These are phyloP conservation scores for Plenodomus lindquistii DNA, from an alignment of 2,329 filamentous ascomycete species.

Conservation along the genomic window DNA sequence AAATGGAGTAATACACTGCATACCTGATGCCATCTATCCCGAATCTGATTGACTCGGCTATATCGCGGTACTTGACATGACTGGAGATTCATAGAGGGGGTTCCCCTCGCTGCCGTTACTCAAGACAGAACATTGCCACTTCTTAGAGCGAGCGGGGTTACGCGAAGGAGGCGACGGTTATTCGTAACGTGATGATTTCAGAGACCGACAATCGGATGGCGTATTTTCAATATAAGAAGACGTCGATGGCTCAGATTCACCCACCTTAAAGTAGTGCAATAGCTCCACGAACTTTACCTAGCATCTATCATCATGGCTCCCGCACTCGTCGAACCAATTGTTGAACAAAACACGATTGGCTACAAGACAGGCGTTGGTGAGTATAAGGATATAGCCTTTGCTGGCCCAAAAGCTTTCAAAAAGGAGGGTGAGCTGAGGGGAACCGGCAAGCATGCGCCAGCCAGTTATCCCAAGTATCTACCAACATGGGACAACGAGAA, in stretches of 20 bases:
- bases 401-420: constrained; percentile 48
- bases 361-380: constrained; percentile 42
- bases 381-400: constrained; percentile 50
- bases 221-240: constrained; percentile 18
- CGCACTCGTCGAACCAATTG: constrained; percentile 45
- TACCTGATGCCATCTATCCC: constrained; percentile 31
- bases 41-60: constrained; percentile 24
- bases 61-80: constrained; percentile 10
- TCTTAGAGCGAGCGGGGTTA: constrained; percentile 15
- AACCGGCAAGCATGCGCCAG: constrained; percentile 56
- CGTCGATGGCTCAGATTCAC: neutral
- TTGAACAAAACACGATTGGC: constrained; percentile 24
- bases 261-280: neutral
- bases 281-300: neutral
- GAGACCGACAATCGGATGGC: constrained; percentile 2
- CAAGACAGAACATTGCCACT: constrained; percentile 7
- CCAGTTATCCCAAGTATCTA: constrained; percentile 72
- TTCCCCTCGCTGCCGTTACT: neutral
- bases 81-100: constrained; percentile 8
- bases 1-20: constrained; percentile 36
- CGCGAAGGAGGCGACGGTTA: neutral
- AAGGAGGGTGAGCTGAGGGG: constrained; percentile 59
- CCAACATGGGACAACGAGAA: constrained; percentile 69
- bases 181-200: constrained; percentile 1
- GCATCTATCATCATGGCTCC: constrained; percentile 44